Base-by-base conservation (phyloP, 2,329 filamentous ascomycete genomes). In the Hirsutella rhossiliensis region DNA sequence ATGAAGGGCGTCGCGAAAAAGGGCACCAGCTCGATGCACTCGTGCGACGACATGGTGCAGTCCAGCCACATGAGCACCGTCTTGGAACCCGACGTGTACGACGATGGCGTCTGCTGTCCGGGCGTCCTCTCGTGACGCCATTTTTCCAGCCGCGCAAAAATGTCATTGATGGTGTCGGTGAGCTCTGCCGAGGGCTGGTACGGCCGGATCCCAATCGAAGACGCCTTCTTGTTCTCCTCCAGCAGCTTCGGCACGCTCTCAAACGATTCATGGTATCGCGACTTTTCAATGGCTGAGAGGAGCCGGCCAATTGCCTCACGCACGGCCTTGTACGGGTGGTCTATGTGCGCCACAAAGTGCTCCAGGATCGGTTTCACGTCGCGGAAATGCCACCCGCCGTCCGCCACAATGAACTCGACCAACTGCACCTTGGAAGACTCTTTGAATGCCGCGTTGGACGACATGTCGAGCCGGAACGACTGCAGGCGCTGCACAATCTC, bases 271-370 rank as follows among this genome's bases (percentile, higher is more conserved):
- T 96, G 86, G 61, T 98, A 95, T 20, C 88, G 76, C 9, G 88
- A 94, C 50, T 89, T 84, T 61, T 89, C 92, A 46, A 97, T 90
- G 4, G 82, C 83, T 4, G 87, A 84, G 47, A 98, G 77, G 0
- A 90, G 90, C 38, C 87, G 76, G 1, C 92, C 92, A 67, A 98
- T 95, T 1, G 90, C 82, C 64, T 98, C 92, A 47, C 92, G 83
- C 6, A 98, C 92, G 28, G 88, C 85, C 68, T 98, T 98, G 69
- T 98, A 98, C 0, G 92, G 92, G 61, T 98, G 92, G 58, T 98
- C 88, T 36, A 98, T 80, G 60, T 98, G 92, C 20, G 76, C 72
- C 47, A 98, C 70, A 64, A 97, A 96, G 61, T 98, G 80, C 30
- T 94, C 73, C 7, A 95, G 68, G 42, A 98, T 90, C 0, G 89